These are phyloP conservation scores for Termitomyces eurrhizus DNA, from an alignment of 768 basidiomycete species.

Conservation along the genomic window DNA sequence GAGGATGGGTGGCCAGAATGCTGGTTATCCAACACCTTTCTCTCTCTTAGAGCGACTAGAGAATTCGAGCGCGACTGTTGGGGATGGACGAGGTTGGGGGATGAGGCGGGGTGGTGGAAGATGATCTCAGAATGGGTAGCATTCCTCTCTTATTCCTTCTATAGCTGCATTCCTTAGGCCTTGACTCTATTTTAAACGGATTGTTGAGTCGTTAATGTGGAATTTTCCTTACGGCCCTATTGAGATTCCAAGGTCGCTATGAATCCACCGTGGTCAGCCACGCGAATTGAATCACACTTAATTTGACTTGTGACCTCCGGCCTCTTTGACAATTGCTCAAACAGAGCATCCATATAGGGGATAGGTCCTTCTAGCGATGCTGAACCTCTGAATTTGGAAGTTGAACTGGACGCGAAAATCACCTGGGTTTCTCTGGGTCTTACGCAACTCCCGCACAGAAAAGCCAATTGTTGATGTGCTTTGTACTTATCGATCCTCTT, in stretches of 20 bases:
- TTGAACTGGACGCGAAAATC: neutral
- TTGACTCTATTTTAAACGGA: neutral
- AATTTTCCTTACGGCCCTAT: neutral
- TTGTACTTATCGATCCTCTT: neutral
- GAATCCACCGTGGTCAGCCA: neutral
- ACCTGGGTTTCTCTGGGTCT: neutral
- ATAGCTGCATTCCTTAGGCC: neutral
- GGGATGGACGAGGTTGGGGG: constrained; percentile 15
- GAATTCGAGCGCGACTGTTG: constrained; percentile 11
- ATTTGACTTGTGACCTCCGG: neutral
- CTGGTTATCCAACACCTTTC: constrained; percentile 12
- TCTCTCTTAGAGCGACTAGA: constrained; percentile 34
- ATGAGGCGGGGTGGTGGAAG: constrained; percentile 24
- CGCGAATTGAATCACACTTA: neutral
- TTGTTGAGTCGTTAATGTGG: neutral
- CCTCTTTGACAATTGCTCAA: neutral
- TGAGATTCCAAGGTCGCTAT: neutral
- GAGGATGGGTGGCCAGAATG: constrained; percentile 6
- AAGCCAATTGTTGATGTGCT: neutral
- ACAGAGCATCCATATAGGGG: neutral
- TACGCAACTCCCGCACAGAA: neutral
- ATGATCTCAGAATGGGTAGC: constrained; percentile 2
- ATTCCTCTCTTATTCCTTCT: constrained; percentile 11
- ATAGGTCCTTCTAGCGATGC: neutral
- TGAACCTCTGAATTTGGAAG: neutral